These are phyloP conservation scores for Mycosarcoma mackinlayi DNA, from an alignment of 1,284 basidiomycete species.

Conservation along the genomic window DNA sequence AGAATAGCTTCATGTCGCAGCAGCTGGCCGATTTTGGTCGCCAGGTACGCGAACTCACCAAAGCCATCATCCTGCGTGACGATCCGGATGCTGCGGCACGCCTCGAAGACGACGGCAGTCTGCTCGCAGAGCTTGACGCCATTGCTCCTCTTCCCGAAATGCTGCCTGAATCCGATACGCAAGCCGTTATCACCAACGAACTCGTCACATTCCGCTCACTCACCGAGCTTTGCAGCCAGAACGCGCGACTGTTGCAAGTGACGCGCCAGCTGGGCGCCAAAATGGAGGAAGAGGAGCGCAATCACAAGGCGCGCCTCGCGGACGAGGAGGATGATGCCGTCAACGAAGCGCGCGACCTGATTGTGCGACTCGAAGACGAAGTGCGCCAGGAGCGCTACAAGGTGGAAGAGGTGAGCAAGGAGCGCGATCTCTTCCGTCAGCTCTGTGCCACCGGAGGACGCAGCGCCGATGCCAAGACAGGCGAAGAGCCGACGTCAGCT, in stretches of 20 bases:
- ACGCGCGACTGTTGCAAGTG: slow-evolving; percentile 85
- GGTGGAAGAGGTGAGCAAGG: slow-evolving; percentile 82
- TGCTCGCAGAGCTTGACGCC: slow-evolving; percentile 60
- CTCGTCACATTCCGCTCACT: slow-evolving; percentile 89
- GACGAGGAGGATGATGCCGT: slow-evolving; percentile 82
- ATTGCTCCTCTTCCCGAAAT: slow-evolving; percentile 33
- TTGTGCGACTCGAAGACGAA: slow-evolving; percentile 81
- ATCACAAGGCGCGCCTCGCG: slow-evolving; percentile 50
- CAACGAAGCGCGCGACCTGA: slow-evolving; percentile 85
- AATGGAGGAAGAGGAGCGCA: slow-evolving; percentile 68
- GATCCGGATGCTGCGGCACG: slow-evolving; percentile 82
- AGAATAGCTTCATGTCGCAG: slow-evolving; percentile 77
- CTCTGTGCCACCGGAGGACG: slow-evolving; percentile 72
- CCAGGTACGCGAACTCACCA: slow-evolving; percentile 83
- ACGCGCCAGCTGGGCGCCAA: slow-evolving; percentile 74
- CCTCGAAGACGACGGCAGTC: slow-evolving; percentile 73
- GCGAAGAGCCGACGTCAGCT: slow-evolving; percentile 10
- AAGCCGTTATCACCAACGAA: slow-evolving; percentile 83
- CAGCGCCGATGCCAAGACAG: slow-evolving; percentile 14
- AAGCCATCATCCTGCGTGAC: slow-evolving; percentile 81
- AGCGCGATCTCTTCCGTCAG: slow-evolving; percentile 84
- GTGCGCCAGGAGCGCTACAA: slow-evolving; percentile 78
- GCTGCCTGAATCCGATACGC: slow-evolving; percentile 51
- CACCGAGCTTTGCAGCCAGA: slow-evolving; percentile 84
- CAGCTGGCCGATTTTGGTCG: slow-evolving; percentile 83